Evolutionary conservation across 2,329 filamentous ascomycete genomes (phyloP), one percentile per base, ranked within the genome.

Genomic region (Gliomastix tumulicola): DNA sequence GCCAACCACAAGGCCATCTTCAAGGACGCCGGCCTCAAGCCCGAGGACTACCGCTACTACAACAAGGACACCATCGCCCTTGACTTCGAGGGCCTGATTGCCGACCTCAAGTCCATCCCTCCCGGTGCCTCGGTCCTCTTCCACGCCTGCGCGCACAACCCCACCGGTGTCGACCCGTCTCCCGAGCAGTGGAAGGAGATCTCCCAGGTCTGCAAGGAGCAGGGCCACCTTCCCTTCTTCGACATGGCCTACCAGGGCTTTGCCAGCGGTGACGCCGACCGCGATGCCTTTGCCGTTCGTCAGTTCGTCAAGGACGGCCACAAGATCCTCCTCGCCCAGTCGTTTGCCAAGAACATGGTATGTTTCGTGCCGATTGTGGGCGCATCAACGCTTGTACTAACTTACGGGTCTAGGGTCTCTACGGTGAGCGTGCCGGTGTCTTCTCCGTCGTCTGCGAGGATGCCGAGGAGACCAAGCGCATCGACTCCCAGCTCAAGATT

Each of bases 201-300:
- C 62, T 87, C 85, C 64, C 69, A 84, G 43, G 84, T 83, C 43
- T 80, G 95, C 64, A 94, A 94, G 77, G 76, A 79, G 59, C 80
- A 84, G 62, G 81, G 75, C 35, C 90, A 97, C 76, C 94, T 84
- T 62, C 82, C 88, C 53, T 96, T 98, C 79, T 98, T 97, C 70
- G 90, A 97, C 66, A 96, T 96, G 89, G 90, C 90, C 46, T 98
- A 98, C 76, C 90, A 98, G 70, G 90, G 90, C 53, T 97, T 98
- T 57, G 90, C 90, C 51, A 92, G 84, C 46, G 90, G 90, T 50
- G 79, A 94, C 67, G 92, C 86, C 46, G 79, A 94, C 72, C 82
- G 82, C 65, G 90, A 98, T 60, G 92, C 92, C 46, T 97, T 90
- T 60, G 87, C 92, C 43, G 76, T 97, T 49, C 82, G 92, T 49